These are phyloP conservation scores for Rubus idaeus DNA, from an alignment of 306 rosid genomes.

Conservation along the genomic window DNA sequence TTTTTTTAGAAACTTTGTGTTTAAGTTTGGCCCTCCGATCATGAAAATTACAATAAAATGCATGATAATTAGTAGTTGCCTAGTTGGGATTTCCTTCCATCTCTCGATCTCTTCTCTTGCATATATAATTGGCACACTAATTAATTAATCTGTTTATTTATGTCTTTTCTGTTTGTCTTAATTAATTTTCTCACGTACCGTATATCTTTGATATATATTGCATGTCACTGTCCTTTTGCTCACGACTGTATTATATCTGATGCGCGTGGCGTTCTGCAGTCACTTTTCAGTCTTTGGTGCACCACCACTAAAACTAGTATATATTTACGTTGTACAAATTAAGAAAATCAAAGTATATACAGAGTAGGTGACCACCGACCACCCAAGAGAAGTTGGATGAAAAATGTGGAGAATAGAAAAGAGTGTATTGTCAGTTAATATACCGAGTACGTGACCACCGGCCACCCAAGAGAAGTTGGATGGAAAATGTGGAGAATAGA, in stretches of 20 bases:
- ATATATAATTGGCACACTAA: not conserved
- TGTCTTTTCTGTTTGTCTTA: not conserved
- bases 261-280: not conserved
- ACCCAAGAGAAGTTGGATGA: not conserved
- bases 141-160: not conserved
- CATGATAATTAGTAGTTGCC: too few species aligned
- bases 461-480: too few species aligned
- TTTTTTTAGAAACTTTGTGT: too few species aligned
- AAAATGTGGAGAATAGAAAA: conserved; percentile 1
- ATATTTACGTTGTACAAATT: not conserved
- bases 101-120: too few species aligned
- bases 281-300: conserved; percentile 12
- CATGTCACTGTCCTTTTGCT: not conserved
- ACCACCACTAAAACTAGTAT: not conserved
- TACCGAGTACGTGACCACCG: too few species aligned
- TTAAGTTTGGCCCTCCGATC: too few species aligned
- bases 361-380: not conserved
- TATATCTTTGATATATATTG: not conserved
- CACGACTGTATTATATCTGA: not conserved
- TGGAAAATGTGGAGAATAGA: too few species aligned
- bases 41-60: too few species aligned
- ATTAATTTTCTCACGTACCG: not conserved
- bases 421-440: too few species aligned
- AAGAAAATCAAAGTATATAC: not conserved
- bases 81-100: too few species aligned